Conservation (phyloP, 1,139 yeast species). For the Kodamaea fungicola region DNA sequence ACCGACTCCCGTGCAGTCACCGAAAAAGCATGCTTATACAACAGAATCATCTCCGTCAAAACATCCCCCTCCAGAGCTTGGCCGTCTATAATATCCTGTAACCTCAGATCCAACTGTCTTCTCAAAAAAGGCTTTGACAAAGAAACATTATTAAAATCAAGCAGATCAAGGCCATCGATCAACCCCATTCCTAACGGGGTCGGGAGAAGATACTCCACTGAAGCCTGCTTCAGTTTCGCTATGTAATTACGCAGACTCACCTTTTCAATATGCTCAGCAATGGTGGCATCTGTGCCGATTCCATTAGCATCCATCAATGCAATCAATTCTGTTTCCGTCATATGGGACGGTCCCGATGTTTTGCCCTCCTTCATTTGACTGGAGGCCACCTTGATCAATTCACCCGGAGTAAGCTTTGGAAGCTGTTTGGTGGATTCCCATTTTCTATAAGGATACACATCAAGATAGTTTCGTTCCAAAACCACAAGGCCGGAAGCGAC, state of each 20-base stretch:
- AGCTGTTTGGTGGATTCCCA: constrained; percentile 71
- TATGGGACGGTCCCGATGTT: constrained; percentile 74
- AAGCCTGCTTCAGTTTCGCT: constrained; percentile 37
- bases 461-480: constrained; percentile 69
- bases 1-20: constrained; percentile 7
- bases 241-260: constrained; percentile 68
- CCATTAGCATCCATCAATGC: constrained; percentile 96
- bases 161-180: constrained; percentile 81
- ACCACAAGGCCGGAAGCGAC: constrained; percentile 71
- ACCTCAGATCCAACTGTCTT: constrained; percentile 65
- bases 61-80: constrained; percentile 51
- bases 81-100: constrained; percentile 72
- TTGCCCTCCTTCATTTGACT: constrained; percentile 68
- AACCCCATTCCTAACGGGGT: constrained; percentile 82
- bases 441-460: constrained; percentile 70
- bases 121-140: constrained; percentile 88
- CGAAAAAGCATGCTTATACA: constrained; percentile 60
- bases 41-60: constrained; percentile 48
- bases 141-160: constrained; percentile 69
- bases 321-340: constrained; percentile 92
- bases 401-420: constrained; percentile 64
- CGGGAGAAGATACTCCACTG: constrained; percentile 56
- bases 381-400: constrained; percentile 47
- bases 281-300: constrained; percentile 98
- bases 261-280: constrained; percentile 94